Conservation (phyloP, 371 early-diverging fungal species). For the Actinomucor elegans region DNA sequence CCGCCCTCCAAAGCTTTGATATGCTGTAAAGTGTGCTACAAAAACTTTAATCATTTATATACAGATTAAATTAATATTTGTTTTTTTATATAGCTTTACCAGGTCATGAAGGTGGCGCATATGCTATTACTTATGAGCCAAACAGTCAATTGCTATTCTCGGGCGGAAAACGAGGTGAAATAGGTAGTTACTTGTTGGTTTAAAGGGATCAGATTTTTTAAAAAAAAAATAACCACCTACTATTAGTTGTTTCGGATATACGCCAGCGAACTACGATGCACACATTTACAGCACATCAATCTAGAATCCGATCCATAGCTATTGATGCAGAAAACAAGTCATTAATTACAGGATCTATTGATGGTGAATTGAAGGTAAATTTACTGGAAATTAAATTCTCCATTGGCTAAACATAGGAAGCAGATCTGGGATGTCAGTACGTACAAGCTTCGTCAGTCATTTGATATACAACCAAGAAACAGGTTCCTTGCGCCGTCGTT, state of each 20-base stretch:
- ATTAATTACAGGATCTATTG: conserved; percentile 65
- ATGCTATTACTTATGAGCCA: conserved; percentile 66
- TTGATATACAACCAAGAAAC: conserved; percentile 59
- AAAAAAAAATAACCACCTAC: not conserved
- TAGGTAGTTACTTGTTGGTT: too few relatives aligned
- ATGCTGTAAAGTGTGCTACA: conserved; percentile 46
- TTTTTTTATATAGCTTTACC: conserved; percentile 40
- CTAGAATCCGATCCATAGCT: conserved; percentile 66
- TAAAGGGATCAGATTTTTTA: conserved; percentile 5
- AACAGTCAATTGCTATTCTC: conserved; percentile 64
- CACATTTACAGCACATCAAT: conserved; percentile 72
- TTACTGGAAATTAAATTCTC: conserved; percentile 38
- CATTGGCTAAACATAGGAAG: not conserved
- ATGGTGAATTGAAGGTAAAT: conserved; percentile 60
- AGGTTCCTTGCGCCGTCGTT: conserved; percentile 57
- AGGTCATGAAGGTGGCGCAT: conserved; percentile 61
- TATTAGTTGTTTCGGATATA: conserved; percentile 70
- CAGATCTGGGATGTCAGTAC: conserved; percentile 71
- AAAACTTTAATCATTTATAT: too few relatives aligned
- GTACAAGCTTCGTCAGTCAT: conserved; percentile 51
- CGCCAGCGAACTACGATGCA: conserved; percentile 68
- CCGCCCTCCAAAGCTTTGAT: conserved; percentile 63
- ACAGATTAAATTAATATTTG: too few relatives aligned
- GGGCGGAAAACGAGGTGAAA: conserved; percentile 78
- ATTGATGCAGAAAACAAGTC: conserved; percentile 58